Base-by-base conservation (phyloP, 208 protist genomes). In the Angomonas deanei region DNA sequence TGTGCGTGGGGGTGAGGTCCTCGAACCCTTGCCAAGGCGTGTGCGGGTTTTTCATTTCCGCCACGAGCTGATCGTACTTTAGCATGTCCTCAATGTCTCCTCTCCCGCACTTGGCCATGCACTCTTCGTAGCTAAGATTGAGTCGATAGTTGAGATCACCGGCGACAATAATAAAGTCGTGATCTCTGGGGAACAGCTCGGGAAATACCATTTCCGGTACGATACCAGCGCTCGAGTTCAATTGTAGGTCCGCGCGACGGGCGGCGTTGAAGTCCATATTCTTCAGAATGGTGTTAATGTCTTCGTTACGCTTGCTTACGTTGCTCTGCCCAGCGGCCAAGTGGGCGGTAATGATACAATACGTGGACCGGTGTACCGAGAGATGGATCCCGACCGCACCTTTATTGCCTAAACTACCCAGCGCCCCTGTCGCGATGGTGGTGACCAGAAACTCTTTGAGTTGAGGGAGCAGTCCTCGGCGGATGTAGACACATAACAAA, bases 121-220 rank as follows among this genome's bases (percentile, higher is more conserved):
- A 78, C n/a, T 68, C 53, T 32, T 95, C 82, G 68, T 94, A 95
- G 42, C 76, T 68, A 32, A 94, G 64, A 48, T 84, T 70, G 21
- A 97, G 50, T 15, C 92, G 80, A 66, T 98, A 98, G 80, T 98
- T 98, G 24, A 98, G 67, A 73, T 98, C 94, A 1, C 94, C 94
- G 4, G 93, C 85, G 32, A 94, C 91, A 56, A 98, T 77, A 28
- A 96, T 70, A 50, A 92, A 56, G 66, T 98, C 88, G 74, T 96
- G 86, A 48, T 87, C 73, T 27, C 82, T 77, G 5, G 91, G 86
- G 58, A 86, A 73, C 15, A 93, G 49, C 61, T 83, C 78, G 1
- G 68, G 64, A 27, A 71, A 72, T 56, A 69, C 64, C 60, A 75
- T 47, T 59, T 58, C 55, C 1, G 42, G 56, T 19, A 53, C 55